Evolutionary conservation across 306 rosid species (phyloP), one percentile per base, ranked within the genome.

Genomic region (Fragaria vesca): DNA sequence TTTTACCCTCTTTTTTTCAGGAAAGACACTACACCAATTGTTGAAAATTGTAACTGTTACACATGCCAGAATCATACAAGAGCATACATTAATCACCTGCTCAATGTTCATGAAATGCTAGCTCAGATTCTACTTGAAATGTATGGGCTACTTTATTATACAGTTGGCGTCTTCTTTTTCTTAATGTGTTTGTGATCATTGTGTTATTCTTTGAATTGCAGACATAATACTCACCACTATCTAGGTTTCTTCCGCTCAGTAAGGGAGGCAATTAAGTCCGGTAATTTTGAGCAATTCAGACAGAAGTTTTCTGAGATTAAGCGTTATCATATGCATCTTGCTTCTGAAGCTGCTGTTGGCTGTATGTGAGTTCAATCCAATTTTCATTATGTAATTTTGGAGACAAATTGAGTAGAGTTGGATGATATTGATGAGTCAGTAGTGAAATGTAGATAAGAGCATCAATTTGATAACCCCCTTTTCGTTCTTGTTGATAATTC

Each of bases 31-130:
- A 89, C 97, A 36, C 95, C 92, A 46, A 86, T 95, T 75, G 47
- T 89, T 28, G 82, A 47, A 81, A 73, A 82, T 76, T 95, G 97
- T 81, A 9, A 76, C 79, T 95, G 98, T 82, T 93, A 95, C 85
- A 91, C 98, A 36, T 95, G 98, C 85, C 82, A 75, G 84, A 91
- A 92, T 82, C 97, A 92, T 80, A 91, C 93, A 20, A 91, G 84
- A 75, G 97, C 97, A 21, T 95, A 91, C 84, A 87, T 95, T 83
- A 95, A 92, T 88, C 97, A 95, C 86, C 81, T 94, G 69, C 87
- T 92, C 80, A 94, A 94, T 80, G 96, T 89, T 71, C 95, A 90
- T 51, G 98, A 94, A 89, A 94, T 94, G 98, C 90, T 94, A 85
- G 97, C 97, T 61, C 96, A 92, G 66, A 94, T 69, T 76, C 91